Conservation (phyloP, 306 rosid species). For the Malus fusca region DNA sequence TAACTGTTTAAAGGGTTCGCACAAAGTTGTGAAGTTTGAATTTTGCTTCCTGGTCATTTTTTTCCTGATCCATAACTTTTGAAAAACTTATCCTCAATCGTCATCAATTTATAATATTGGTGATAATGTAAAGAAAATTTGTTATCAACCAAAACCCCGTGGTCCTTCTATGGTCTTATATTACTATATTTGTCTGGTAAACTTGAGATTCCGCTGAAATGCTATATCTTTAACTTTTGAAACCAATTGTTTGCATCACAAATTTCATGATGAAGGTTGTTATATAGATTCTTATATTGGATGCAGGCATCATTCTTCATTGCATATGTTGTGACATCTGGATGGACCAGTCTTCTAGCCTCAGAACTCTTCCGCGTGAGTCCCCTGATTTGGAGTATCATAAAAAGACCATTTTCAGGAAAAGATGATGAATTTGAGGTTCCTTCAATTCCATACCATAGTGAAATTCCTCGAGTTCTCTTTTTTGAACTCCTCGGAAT, state of each 20-base stretch:
- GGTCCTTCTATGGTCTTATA: background rate
- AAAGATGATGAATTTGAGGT: constrained; percentile 38
- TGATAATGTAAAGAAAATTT: background rate
- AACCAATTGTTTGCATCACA: background rate
- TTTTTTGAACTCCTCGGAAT: constrained; percentile 54
- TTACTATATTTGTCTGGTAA: background rate
- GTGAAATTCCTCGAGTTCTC: constrained; percentile 55
- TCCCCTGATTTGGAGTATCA: constrained; percentile 34
- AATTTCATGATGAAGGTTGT: background rate
- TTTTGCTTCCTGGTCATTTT: background rate
- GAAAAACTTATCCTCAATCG: background rate
- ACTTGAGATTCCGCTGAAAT: background rate
- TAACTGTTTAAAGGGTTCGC: background rate
- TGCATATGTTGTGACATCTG: constrained; percentile 51
- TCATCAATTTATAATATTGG: background rate
- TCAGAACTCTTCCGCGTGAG: constrained; percentile 55
- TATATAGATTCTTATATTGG: constrained; percentile 9
- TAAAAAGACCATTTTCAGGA: constrained; percentile 27
- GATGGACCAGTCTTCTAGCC: constrained; percentile 53
- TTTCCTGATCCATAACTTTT: background rate
- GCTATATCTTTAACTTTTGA: background rate
- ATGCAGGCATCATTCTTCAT: constrained; percentile 84
- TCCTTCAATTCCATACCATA: constrained; percentile 58
- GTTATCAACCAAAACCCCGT: background rate
- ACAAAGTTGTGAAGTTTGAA: background rate